A percentile compares a stretch with the other conserved stretches of the same genome.
Evolutionary conservation across 768 basidiomycete genomes (phyloP).

Genomic region (Boletus rufocinnamomeus): DNA sequence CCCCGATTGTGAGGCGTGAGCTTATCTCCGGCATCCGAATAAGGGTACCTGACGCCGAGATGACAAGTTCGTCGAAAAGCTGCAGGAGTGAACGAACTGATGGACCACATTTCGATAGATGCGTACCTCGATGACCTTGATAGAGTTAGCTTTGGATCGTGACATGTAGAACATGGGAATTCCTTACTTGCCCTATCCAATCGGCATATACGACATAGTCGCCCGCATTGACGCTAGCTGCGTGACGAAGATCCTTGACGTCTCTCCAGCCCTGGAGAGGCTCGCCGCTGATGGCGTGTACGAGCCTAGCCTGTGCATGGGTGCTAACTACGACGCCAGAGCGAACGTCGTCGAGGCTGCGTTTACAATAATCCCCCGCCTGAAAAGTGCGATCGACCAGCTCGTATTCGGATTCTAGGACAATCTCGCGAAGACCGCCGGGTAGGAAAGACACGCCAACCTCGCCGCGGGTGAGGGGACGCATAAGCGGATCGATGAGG

Average conservation of each 20-base stretch:
- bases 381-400: constrained; percentile 79
- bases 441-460: constrained; percentile 76
- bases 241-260: constrained; percentile 55
- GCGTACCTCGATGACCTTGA: constrained; percentile 75
- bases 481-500: constrained; percentile 68
- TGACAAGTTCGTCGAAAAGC: constrained; percentile 83
- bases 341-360: constrained; percentile 67
- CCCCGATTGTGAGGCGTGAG: constrained; percentile 73
- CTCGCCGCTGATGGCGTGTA: constrained; percentile 71
- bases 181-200: constrained; percentile 85
- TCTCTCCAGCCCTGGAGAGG: constrained; percentile 64
- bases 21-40: constrained; percentile 77
- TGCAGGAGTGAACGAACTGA: constrained; percentile 33
- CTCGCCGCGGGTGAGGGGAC: constrained; percentile 75
- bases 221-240: constrained; percentile 66
- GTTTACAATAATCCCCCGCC: constrained; percentile 81
- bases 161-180: constrained; percentile 10
- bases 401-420: constrained; percentile 64
- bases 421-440: constrained; percentile 60
- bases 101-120: not conserved
- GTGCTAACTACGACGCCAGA: constrained; percentile 74
- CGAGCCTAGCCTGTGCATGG: constrained; percentile 63
- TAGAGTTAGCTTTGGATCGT: constrained; percentile 14
- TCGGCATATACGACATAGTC: constrained; percentile 82
- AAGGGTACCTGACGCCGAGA: constrained; percentile 68